Percentiles rank a stretch among this genome's conserved stretches.
Evolutionary conservation across 345 rosid genomes (phyloP).

Genomic region (Lepidium sativum): DNA sequence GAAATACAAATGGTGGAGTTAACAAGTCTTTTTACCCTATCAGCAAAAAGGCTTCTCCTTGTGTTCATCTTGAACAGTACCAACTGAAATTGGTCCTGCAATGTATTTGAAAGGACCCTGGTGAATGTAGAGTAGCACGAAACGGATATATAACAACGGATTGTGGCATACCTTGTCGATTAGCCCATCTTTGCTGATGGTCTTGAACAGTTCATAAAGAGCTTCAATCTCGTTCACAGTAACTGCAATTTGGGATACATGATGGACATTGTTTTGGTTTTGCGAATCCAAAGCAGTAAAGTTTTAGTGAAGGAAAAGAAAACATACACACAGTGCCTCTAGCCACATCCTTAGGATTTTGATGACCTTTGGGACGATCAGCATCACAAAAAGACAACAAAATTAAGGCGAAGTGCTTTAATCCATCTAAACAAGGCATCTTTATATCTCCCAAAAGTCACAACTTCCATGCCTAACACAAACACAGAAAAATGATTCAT

Average conservation of each 20-base stretch:
- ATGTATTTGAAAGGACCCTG: background rate
- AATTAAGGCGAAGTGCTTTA: slow-evolving; percentile 39
- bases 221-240: slow-evolving; percentile 90
- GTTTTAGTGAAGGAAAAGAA: background rate
- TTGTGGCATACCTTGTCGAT: slow-evolving; percentile 58
- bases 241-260: slow-evolving; percentile 37
- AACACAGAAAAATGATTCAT: background rate
- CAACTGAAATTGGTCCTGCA: slow-evolving; percentile 55
- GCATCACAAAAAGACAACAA: slow-evolving; percentile 50
- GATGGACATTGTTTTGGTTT: background rate
- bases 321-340: slow-evolving; percentile 70
- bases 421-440: slow-evolving; percentile 59
- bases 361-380: slow-evolving; percentile 42
- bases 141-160: background rate
- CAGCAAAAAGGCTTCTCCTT: slow-evolving; percentile 52
- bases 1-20: background rate
- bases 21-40: slow-evolving; percentile 34
- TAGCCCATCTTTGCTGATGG: slow-evolving; percentile 68
- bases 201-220: slow-evolving; percentile 71
- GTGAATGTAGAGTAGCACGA: background rate
- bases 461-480: slow-evolving; percentile 55
- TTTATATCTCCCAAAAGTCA: slow-evolving; percentile 41
- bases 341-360: slow-evolving; percentile 58
- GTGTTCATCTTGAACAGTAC: slow-evolving; percentile 48
- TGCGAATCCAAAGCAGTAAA: background rate